Evolutionary conservation across 768 basidiomycete species (phyloP).

Genomic region (Phaeolepiota aurea): DNA sequence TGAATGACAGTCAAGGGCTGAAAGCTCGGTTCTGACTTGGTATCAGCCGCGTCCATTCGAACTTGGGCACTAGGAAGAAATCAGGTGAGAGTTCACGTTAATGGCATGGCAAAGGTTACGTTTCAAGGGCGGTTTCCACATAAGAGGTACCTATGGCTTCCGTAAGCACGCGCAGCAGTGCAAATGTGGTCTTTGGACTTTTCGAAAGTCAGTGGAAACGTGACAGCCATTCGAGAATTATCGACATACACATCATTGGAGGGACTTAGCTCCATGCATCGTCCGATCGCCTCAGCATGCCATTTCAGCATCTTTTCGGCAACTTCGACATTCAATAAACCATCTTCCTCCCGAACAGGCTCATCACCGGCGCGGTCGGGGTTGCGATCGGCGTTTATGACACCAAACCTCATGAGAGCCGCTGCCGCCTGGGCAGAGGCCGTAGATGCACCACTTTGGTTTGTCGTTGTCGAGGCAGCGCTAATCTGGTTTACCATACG

Average conservation of each 20-base stretch:
- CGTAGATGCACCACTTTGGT: slow-evolving; percentile 48
- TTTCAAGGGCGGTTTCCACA: slow-evolving; percentile 87
- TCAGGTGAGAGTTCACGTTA: neutral
- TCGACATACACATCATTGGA: slow-evolving; percentile 73
- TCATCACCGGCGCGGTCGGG: slow-evolving; percentile 57
- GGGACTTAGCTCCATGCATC: slow-evolving; percentile 85
- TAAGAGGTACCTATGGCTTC: slow-evolving; percentile 81
- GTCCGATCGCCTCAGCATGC: slow-evolving; percentile 95
- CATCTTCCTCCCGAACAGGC: slow-evolving; percentile 72
- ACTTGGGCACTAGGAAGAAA: slow-evolving; percentile 49
- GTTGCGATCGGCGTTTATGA: slow-evolving; percentile 49
- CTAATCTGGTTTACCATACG: slow-evolving; percentile 87
- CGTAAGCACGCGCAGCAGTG: slow-evolving; percentile 74
- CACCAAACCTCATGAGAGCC: slow-evolving; percentile 83
- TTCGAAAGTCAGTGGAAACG: slow-evolving; percentile 1
- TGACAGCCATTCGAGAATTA: neutral
- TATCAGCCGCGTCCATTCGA: slow-evolving; percentile 65
- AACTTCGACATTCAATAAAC: slow-evolving; percentile 60
- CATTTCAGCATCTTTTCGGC: slow-evolving; percentile 92
- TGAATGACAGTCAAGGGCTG: slow-evolving; percentile 57
- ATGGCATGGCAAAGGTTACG: slow-evolving; percentile 42
- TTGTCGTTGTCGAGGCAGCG: slow-evolving; percentile 61
- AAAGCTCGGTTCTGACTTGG: slow-evolving; percentile 75
- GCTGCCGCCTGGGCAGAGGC: slow-evolving; percentile 83
- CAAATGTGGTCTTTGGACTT: slow-evolving; percentile 86